Conservation (phyloP, 305 asterid genomes). For the Solanum hybrid region DNA sequence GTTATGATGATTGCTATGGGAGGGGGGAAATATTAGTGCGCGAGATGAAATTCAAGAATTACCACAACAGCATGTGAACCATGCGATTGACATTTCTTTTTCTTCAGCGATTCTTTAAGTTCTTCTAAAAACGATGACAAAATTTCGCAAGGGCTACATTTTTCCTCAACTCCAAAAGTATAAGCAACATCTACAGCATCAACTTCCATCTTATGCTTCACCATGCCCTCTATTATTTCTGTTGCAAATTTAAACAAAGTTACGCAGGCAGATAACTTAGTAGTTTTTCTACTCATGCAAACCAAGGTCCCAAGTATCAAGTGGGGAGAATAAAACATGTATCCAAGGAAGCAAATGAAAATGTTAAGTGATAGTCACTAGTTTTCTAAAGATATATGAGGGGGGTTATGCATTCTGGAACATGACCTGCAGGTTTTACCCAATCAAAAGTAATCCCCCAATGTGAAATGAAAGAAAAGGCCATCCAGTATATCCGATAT, state of each 20-base stretch:
- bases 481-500: neutral
- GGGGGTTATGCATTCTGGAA: neutral
- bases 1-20: neutral
- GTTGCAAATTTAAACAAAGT: slow-evolving; percentile 16
- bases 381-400: neutral
- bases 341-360: neutral
- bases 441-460: neutral
- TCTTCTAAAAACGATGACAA: slow-evolving; percentile 49
- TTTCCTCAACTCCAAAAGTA: slow-evolving; percentile 61
- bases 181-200: slow-evolving; percentile 59
- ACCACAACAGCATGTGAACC: slow-evolving; percentile 40
- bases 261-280: neutral
- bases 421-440: neutral
- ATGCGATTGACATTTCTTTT: slow-evolving; percentile 28
- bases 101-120: slow-evolving; percentile 40
- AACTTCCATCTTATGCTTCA: slow-evolving; percentile 56
- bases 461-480: neutral
- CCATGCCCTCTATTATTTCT: slow-evolving; percentile 56
- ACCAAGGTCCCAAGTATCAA: neutral
- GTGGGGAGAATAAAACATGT: neutral
- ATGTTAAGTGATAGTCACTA: neutral
- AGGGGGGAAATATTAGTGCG: neutral
- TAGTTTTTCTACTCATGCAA: neutral
- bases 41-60: neutral
- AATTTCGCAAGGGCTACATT: slow-evolving; percentile 37